Evolutionary conservation across 2,329 filamentous ascomycete species (phyloP), one percentile per base, ranked within the genome.

Genomic region (Aspergillus eucalypticola): DNA sequence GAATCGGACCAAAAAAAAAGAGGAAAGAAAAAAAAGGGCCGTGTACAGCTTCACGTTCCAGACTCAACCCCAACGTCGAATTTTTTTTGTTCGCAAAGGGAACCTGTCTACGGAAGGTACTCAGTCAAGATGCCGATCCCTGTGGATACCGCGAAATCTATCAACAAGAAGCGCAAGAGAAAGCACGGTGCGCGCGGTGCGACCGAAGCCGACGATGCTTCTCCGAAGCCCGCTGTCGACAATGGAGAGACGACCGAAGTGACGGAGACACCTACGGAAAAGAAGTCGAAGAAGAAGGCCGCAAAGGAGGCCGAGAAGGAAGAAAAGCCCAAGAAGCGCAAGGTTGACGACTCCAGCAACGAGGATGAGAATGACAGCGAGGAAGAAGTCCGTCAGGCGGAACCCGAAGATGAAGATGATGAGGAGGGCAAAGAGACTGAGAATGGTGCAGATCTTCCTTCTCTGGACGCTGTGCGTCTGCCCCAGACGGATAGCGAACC

Each of bases 401-500:
- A 72, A 8, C 69, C 74, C 44, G 77, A 75, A 38, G 69, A 68
- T 58, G 71, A 67, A 50, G 67, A 71, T 8, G 69, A 74, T 39
- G 76, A 75, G 29, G 70, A 70, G 29, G 60, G 69, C 63, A 78
- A 64, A 27, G 61, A 64, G 41, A 65, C 66, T 61, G 79, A 62
- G 17, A 61, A 64, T 38, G 64, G 70, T 21, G 73, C 78, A 25
- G 84, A 85, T 58, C 76, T 87, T 8, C 83, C 84, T n/a, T 82
- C 83, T 8, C 67, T 75, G 61, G 72, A 75, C 42, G 67, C 80
- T 13, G 82, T 88, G 54, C 79, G 82, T 11, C 75, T 88, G 54
- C 88, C 88, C 2, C 62, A 63, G 29, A 82, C 86, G 29, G 85
- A 85, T 55, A 80, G 78, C 53, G 85, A 89, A 59, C 87, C 88